phyloP scores from a whole-genome alignment of 2,329 filamentous ascomycete genomes.

The Tolypocladium tundrense region DNA sequence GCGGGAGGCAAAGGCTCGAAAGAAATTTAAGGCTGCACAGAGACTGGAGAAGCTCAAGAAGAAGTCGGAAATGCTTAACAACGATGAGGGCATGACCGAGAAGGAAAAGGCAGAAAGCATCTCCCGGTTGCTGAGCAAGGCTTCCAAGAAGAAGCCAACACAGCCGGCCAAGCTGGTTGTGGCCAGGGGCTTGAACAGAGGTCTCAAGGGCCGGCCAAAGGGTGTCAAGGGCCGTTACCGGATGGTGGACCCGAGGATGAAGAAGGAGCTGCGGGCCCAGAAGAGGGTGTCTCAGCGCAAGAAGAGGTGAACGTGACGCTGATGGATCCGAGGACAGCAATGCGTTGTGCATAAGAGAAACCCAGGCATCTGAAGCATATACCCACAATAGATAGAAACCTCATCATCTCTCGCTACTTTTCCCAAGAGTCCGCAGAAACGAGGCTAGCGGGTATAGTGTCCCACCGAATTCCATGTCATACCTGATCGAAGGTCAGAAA shows the following conservation, averaged over 20 bases:
- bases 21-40: slow-evolving; percentile 93
- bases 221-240: slow-evolving; percentile 96
- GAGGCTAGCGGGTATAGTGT: slow-evolving; percentile 52
- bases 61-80: slow-evolving; percentile 84
- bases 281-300: slow-evolving; percentile 70
- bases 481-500: slow-evolving; percentile 35
- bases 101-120: slow-evolving; percentile 90
- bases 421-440: slow-evolving; percentile 37
- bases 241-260: slow-evolving; percentile 90
- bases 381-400: neutral
- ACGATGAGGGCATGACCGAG: slow-evolving; percentile 88
- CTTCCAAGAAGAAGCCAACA: slow-evolving; percentile 77
- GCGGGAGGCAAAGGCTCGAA: slow-evolving; percentile 86
- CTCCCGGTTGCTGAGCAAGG: slow-evolving; percentile 68
- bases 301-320: slow-evolving; percentile 10
- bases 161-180: slow-evolving; percentile 80
- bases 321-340: neutral
- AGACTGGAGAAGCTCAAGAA: slow-evolving; percentile 89
- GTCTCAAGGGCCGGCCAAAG: slow-evolving; percentile 74
- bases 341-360: neutral
- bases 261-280: slow-evolving; percentile 87
- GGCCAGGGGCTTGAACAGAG: slow-evolving; percentile 73
- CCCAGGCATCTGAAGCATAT: neutral
- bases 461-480: slow-evolving; percentile 69
- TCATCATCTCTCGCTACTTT: neutral